Evolutionary conservation across 345 rosid species (phyloP), one percentile per base, ranked within the genome.

Genomic region (Clausena lansium): DNA sequence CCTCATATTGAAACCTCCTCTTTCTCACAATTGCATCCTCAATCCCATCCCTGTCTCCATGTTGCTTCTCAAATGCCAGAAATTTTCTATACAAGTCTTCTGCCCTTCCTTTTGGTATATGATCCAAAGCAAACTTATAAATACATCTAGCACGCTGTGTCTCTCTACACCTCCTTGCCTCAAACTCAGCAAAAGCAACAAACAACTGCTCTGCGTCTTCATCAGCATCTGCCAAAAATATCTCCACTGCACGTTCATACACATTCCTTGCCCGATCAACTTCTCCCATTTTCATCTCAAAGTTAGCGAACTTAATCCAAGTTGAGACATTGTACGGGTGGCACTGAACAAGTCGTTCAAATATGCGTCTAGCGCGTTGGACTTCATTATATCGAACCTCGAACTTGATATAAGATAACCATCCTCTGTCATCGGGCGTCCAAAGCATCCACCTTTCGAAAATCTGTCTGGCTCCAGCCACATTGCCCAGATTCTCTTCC

Each of bases 1-100:
- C 97, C 77, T 92, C 97, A 76, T 94, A 94, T 72, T 93, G 95
- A 82, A 94, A 91, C 87, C 98, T 89, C 69, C 95, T 88, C 86
- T 95, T 93, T 30, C 98, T 91, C 41, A 91, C 98, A 58, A 95
- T 89, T 2, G 98, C 98, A 63, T 91, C 98, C 82, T 93, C 98
- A 71, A 94, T 93, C 47, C 97, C 97, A 67, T 91, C 94, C 71
- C 82, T 90, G 70, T 93, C 97, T 0, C 98, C 98, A 54, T 89
- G 89, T 71, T 89, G 97, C 71, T 91, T 95, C 88, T 91, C 98
- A 64, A 95, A 93, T 0, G 91, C 93, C 73, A 93, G 88, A 73
- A 91, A 95, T 81, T 93, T 95, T 33, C 81, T 86, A 67, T 90
- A 89, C 84, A 95, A 81, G 55, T 91, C 93, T 85, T 91, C 98